A percentile compares a stretch with the other conserved stretches of the same genome.
phyloP scores from a whole-genome alignment of 108 stramenopile species.

The Fistulifera pelliculosa region DNA sequence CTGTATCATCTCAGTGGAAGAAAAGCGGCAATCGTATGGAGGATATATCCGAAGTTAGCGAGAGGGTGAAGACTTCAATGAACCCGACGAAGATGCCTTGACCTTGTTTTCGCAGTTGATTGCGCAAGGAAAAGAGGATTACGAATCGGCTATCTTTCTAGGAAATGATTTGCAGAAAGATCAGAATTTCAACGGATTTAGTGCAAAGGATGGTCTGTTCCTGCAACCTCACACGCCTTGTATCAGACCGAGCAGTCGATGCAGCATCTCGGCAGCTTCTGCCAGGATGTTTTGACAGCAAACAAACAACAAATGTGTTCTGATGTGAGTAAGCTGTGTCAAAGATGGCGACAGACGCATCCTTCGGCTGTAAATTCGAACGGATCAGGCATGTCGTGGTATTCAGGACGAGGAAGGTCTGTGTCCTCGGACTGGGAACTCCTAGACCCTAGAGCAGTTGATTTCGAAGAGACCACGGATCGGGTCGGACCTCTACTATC shows the following conservation, averaged over 20 bases:
- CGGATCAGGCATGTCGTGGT: too few species aligned
- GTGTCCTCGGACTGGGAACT: conserved; percentile 8
- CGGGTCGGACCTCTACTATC: conserved; percentile 30
- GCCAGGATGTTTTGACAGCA: conserved; percentile 14
- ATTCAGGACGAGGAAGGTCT: too few species aligned
- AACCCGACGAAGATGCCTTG: conserved; percentile 18
- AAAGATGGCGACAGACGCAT: conserved; percentile 6
- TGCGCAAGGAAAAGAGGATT: conserved; percentile 25
- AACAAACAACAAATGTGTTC: conserved; percentile 10
- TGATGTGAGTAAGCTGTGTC: conserved; percentile 1
- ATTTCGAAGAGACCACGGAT: conserved; percentile 5
- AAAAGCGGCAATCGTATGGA: too few species aligned
- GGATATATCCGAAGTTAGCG: too few species aligned
- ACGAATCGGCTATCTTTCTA: conserved; percentile 37
- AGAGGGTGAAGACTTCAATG: too few species aligned
- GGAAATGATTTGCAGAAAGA: conserved; percentile 56
- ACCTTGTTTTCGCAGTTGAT: conserved; percentile 19
- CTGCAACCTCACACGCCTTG: conserved; percentile 27
- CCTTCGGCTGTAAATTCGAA: background rate
- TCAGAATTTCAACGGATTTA: conserved; percentile 46
- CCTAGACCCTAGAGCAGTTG: conserved; percentile 1
- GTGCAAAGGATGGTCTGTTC: conserved; percentile 35
- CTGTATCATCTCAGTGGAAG: too few species aligned
- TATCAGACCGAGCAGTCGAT: conserved; percentile 27
- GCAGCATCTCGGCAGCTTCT: conserved; percentile 11